Evolutionary conservation across 257 asterid species (phyloP), one percentile per base, ranked within the genome.

Genomic region (Nemophila menziesii): DNA sequence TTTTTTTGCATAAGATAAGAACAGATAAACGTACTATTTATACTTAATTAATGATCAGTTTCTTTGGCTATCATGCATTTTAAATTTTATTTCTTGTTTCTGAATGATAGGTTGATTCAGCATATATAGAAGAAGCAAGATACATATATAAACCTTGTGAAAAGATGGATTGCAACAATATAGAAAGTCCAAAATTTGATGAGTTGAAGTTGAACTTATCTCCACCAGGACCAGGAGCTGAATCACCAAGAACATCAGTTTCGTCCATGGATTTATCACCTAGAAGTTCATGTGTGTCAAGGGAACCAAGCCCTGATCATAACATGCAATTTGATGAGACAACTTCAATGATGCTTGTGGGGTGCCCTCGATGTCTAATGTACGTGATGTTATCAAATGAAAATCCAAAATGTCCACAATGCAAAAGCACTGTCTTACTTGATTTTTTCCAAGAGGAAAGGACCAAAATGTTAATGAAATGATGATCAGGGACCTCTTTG

Each of bases 321-420:
- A 44, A 27, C 40, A 74, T 65, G 27, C 52, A 62, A 6, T 61
- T 73, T 56, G 62, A 70, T 0, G 56, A 52, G 62, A 68, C 93
- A 0, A 69, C 92, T 8, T 75, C 95, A 21, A 64, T 70, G 77
- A 51, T 70, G 36, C 58, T 70, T 13, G 70, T 63, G 0, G 70
- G 70, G 6, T 86, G 97, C 58, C 97, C 94, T 0, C 66, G 90
- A 42, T 82, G 96, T 61, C 76, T 82, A 40, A 82, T 86, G 96
- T 86, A 86, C 49, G 80, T 86, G 19, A 86, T 86, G 94, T 61
- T 86, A 3, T 59, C 97, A 1, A 93, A 79, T 61, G 87, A 73
- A 54, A 92, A 79, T 43, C 92, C 92, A 0, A 57, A 70, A 20
- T 86, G 97, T 62, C 97, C 97, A 22, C 77, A 82, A 54, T 86